Percentiles rank a stretch among this genome's conserved stretches.
phyloP scores from a whole-genome alignment of 805 yeast genomes.

The Saturnispora diversa region DNA sequence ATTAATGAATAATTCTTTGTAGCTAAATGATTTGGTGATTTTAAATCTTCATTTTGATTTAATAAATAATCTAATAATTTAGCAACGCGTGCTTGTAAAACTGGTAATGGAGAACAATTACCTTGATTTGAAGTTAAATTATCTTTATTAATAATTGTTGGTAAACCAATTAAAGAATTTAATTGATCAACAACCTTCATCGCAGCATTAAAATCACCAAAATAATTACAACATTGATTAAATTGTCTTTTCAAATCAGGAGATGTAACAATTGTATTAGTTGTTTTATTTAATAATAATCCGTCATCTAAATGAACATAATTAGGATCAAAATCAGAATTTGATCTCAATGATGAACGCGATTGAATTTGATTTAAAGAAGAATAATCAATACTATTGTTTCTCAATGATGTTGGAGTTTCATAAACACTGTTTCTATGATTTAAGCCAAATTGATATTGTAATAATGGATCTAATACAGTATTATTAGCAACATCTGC shows the following conservation, averaged over 20 bases:
- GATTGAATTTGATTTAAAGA: constrained; percentile 5
- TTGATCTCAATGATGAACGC: constrained; percentile 1
- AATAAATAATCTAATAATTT: constrained; percentile 33
- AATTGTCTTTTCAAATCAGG: constrained; percentile 45
- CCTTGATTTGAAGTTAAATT: neutral
- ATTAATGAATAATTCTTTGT: constrained; percentile 32
- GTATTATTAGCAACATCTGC: constrained; percentile 39
- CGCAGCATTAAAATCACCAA: constrained; percentile 38
- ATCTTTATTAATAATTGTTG: constrained; percentile 2
- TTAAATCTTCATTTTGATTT: constrained; percentile 39
- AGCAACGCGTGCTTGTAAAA: constrained; percentile 22
- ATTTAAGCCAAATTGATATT: constrained; percentile 18
- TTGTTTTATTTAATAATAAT: constrained; percentile 43
- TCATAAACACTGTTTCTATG: constrained; percentile 10
- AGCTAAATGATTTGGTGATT: constrained; percentile 25
- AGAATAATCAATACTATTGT: constrained; percentile 13
- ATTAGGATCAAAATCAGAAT: constrained; percentile 15
- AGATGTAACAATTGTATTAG: constrained; percentile 47
- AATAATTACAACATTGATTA: constrained; percentile 44
- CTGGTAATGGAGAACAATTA: constrained; percentile 13
- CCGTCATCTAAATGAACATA: constrained; percentile 51
- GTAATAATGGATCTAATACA: constrained; percentile 17
- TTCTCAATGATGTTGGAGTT: constrained; percentile 8
- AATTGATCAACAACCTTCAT: constrained; percentile 33
- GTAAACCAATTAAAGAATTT: constrained; percentile 22